Conservation (phyloP, 768 basidiomycete species). For the Tylopilus cervinicoccineus region DNA sequence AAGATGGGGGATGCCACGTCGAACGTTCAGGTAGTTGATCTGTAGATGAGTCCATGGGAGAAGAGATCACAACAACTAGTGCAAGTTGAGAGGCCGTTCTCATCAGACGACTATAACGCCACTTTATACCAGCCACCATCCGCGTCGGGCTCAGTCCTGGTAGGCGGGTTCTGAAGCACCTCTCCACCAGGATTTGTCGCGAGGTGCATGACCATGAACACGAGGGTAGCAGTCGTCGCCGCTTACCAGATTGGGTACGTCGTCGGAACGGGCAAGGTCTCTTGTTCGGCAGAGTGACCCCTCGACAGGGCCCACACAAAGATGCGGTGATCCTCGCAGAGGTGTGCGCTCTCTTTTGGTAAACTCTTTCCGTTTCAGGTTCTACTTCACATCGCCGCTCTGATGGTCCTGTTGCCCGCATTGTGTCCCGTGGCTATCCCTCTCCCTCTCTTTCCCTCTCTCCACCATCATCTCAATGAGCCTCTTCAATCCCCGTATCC, state of each 20-base stretch:
- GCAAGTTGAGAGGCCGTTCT: no score
- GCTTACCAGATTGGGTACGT: no score
- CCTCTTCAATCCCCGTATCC: slow-evolving; percentile 72
- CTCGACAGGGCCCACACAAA: no score
- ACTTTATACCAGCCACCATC: slow-evolving; percentile 5
- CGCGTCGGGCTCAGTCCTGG: background rate
- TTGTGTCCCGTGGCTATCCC: slow-evolving; percentile 4
- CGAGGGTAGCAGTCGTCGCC: no score
- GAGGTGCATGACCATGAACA: no score
- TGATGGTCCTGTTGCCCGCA: slow-evolving; percentile 6
- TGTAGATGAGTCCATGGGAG: background rate
- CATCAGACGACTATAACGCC: slow-evolving; percentile 8
- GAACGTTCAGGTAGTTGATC: background rate
- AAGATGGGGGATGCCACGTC: slow-evolving; percentile 32
- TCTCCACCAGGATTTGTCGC: no score
- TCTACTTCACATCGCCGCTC: background rate
- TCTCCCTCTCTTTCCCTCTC: background rate
- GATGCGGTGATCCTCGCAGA: background rate
- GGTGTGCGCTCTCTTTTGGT: background rate
- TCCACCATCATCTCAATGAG: slow-evolving; percentile 37
- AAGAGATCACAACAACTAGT: no score
- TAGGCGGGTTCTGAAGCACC: background rate
- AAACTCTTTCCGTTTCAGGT: background rate
- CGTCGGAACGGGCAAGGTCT: no score
- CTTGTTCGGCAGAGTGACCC: no score